Percentiles rank a stretch among this genome's conserved stretches.
Conservation (phyloP, 495 filamentous ascomycete species). For the Aspergillus saccharolyticus region DNA sequence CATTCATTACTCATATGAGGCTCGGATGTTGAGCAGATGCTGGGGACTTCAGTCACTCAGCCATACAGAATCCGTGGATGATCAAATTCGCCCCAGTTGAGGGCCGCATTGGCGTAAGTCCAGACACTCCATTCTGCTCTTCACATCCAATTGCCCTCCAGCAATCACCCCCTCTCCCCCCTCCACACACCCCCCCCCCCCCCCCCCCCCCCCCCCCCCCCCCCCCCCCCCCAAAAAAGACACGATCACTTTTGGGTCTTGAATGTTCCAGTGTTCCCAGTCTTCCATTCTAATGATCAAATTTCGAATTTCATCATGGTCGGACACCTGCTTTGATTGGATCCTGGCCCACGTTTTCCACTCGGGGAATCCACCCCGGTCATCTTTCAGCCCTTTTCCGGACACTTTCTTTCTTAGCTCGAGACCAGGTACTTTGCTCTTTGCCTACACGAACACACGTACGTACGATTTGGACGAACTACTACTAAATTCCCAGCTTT, state of each 20-base stretch:
- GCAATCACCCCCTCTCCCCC: background rate
- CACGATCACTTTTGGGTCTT: background rate
- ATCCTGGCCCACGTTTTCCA: constrained; percentile 1
- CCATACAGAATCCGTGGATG: constrained; percentile 12
- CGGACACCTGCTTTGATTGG: constrained; percentile 1
- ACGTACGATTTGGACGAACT: background rate
- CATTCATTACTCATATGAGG: constrained; percentile 1
- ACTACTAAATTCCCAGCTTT: background rate
- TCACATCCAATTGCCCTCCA: constrained; percentile 3
- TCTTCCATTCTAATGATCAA: background rate
- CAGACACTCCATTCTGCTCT: constrained; percentile 4
- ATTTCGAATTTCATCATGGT: background rate
- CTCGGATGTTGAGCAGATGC: constrained; percentile 8
- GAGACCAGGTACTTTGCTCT: background rate
- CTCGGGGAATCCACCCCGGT: background rate
- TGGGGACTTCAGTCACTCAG: background rate
- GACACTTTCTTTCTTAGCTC: background rate
- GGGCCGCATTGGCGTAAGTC: constrained; percentile 6
- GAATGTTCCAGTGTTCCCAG: background rate
- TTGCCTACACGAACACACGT: background rate
- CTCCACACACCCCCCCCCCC: constrained; percentile 10
- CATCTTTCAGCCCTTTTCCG: constrained; percentile 3
- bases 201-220: background rate
- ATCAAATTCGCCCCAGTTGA: constrained; percentile 13
- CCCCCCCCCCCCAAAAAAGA: constrained; percentile 6